Base-by-base conservation (phyloP, 371 early-diverging fungal genomes). In the Saksenaea vasiformis region DNA sequence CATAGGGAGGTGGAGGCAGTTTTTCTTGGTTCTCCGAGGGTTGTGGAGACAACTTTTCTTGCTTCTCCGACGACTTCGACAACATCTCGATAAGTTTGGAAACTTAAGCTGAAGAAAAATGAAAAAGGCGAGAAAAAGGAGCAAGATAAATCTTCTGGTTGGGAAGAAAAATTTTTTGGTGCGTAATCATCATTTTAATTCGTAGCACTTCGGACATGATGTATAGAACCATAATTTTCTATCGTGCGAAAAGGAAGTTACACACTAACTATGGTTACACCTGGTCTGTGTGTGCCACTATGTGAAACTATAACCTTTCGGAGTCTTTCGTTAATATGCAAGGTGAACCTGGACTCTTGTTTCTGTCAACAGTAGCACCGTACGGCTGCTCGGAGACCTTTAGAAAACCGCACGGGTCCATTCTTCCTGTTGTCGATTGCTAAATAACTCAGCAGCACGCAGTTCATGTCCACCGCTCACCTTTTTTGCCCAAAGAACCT, bases 141-240 rank as follows among this genome's bases (percentile, higher is more conserved):
- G 51, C 2, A 39, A 39, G 7, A 39, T 39, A 39, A 39, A n/a
- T 11, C 22, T 47, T 47, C 38, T 39, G 44, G 19, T 26, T 38
- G 15, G 24, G 8, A 22, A 47, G 19, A 14, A 14, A 11, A 39
- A 5, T 39, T 39, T 47, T 47, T 47, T 47, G n/a, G n/a, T 5
- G 10, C 19, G 9, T 10, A 22, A 10, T 47, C 24, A 47, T 2
- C 22, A 47, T 22, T 47, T 47, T 19, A 47, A 10, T 47, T 47
- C 51, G 51, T 47, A 47, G 51, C 51, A 47, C 51, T 47, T 47
- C 51, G 51, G 51, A 22, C 17, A 47, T 47, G 22, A 22, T 47
- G 24, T 17, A 1, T 47, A 47, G 2, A 10, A n/a, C n/a, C 39
- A 39, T 39, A 31, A 14, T 39, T 39, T 39, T 39, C n/a, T 39